phyloP scores from a whole-genome alignment of 306 rosid genomes.

The Quercus bicolor region DNA sequence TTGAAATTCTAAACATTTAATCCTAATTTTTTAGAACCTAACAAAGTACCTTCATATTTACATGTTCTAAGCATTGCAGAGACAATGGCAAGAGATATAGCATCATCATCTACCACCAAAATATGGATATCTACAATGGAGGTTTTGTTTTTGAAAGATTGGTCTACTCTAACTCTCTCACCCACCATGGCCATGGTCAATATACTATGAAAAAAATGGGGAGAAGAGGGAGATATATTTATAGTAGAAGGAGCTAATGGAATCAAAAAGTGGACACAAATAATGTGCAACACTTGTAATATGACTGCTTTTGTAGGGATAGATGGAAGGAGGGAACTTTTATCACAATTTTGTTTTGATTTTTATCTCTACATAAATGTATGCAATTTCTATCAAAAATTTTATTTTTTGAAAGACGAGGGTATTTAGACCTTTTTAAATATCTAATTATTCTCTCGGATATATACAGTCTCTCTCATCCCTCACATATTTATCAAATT shows the following conservation, averaged over 20 bases:
- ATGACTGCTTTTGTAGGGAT: neutral
- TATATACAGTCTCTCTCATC: too few relatives aligned
- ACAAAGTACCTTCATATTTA: slow-evolving; percentile 34
- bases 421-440: too few relatives aligned
- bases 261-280: neutral
- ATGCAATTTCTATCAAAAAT: too few relatives aligned
- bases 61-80: slow-evolving; percentile 16
- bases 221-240: neutral
- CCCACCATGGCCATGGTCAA: slow-evolving; percentile 15
- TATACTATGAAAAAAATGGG: too few relatives aligned
- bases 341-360: neutral
- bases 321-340: neutral
- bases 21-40: too few relatives aligned
- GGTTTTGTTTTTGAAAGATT: neutral
- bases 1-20: too few relatives aligned
- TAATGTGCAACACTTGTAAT: neutral
- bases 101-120: slow-evolving; percentile 69
- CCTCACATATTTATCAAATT: neutral
- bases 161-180: slow-evolving; percentile 14
- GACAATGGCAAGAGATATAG: slow-evolving; percentile 34
- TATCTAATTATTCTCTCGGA: too few relatives aligned
- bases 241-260: neutral
- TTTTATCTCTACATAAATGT: neutral
- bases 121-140: slow-evolving; percentile 24
- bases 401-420: too few relatives aligned